Conservation (phyloP, 2,329 filamentous ascomycete genomes). For the Botrytis porri region DNA sequence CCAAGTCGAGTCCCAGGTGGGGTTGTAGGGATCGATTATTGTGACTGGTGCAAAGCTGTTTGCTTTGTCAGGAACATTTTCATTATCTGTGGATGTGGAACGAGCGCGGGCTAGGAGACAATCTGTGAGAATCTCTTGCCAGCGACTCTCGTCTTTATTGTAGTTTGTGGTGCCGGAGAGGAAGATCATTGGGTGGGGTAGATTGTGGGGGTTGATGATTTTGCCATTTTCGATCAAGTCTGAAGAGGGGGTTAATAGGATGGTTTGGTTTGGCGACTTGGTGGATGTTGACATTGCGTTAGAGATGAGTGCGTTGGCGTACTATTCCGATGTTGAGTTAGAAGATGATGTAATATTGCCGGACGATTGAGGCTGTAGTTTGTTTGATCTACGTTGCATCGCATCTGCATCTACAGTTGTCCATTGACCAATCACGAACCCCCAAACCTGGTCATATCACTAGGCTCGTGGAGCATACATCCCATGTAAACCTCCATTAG, state of each 20-base stretch:
- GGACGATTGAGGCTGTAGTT: not conserved
- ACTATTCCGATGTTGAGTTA: conserved; percentile 77
- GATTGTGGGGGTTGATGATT: conserved; percentile 70
- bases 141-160: conserved; percentile 9
- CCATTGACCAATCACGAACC: not conserved
- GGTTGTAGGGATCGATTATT: conserved; percentile 55
- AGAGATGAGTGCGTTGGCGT: conserved; percentile 25
- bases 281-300: conserved; percentile 64
- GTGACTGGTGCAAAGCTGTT: conserved; percentile 44
- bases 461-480: not conserved
- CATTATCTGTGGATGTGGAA: conserved; percentile 84
- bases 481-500: not conserved
- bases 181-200: conserved; percentile 45
- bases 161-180: conserved; percentile 55
- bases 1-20: conserved; percentile 55
- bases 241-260: conserved; percentile 71
- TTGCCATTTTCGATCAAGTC: conserved; percentile 94
- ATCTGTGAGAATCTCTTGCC: conserved; percentile 61
- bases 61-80: conserved; percentile 50
- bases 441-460: not conserved
- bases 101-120: conserved; percentile 65
- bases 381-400: not conserved
- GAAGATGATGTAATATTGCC: conserved; percentile 89
- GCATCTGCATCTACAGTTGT: not conserved
- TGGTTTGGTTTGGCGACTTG: not conserved